Evolutionary conservation across 345 rosid species (phyloP).

Genomic region (Linum usitatissimum): DNA sequence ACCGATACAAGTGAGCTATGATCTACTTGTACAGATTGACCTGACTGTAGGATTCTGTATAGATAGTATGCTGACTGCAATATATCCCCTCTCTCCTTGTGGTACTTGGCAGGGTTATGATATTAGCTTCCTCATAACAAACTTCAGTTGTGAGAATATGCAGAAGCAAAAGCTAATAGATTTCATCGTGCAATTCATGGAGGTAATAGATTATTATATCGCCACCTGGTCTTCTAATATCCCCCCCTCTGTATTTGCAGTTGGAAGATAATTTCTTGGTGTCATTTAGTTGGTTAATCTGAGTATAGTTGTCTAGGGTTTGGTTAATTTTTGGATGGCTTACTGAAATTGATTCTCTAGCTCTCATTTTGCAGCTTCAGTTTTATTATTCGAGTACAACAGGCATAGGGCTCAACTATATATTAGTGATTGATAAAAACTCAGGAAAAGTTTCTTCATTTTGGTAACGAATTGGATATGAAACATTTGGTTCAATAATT

Average conservation of each 20-base stretch:
- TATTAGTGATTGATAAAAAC: no score
- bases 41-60: background rate
- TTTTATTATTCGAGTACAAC: no score
- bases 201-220: slow-evolving; percentile 49
- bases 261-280: no score
- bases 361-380: background rate
- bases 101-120: slow-evolving; percentile 69
- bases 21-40: background rate
- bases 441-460: no score
- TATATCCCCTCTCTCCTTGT: no score
- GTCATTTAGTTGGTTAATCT: no score
- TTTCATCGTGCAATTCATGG: slow-evolving; percentile 96
- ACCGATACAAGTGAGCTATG: slow-evolving; percentile 62
- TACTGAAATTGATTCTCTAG: background rate
- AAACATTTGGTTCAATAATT: no score
- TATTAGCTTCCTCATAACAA: slow-evolving; percentile 90
- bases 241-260: slow-evolving; percentile 2
- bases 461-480: no score
- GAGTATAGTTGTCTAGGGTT: no score
- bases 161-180: slow-evolving; percentile 93
- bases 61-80: background rate
- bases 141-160: slow-evolving; percentile 97
- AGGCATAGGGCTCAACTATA: no score
- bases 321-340: background rate
- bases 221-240: slow-evolving; percentile 3